Base-by-base conservation (phyloP, 768 basidiomycete species). In the Amanita inopinata region DNA sequence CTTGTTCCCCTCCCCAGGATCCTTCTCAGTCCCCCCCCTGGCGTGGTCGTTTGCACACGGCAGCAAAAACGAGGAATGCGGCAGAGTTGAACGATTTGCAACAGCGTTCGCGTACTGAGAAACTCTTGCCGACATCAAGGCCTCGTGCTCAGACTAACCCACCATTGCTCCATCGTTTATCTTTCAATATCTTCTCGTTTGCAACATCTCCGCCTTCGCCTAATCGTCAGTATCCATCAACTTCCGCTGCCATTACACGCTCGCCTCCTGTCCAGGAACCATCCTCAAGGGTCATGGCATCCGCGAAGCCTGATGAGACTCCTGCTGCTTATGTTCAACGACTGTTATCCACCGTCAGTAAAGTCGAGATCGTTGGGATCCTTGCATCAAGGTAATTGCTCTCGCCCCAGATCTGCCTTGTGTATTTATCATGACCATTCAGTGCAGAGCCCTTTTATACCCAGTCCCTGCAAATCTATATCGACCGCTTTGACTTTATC, bases 301-400 rank as follows among this genome's bases (percentile, higher is more conserved):
- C 82, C 2, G 62, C 60, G 25, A 49, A 56, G 12, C 62, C 69
- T 27, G 75, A 72, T 24, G 90, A 94, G 60, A 73, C 78, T 17
- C 78, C 84, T 1, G 79, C 78, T 45, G 57, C 61, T 2, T 97
- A 87, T 61, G 59, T 96, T 22, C 55, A 62, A 9, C 70, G 89
- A 46, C 61, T 98, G 31, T 61, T 70, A 30, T 61, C 72, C 12
- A 70, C 73, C 24, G 77, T 90, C 7, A 78, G 71, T 50, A 83
- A 86, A 56, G 73, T 79, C 1, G 92, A 96, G 53, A 66, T 97
- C 30, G 83, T 85, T 0, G 71, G 73, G 15, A 73, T 90, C 10
- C 61, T 97, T 18, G 91, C 93, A 23, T 77, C 85, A 11, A 86
- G 77, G 92, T 92, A 60, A 50, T 62, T 51, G n/a, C 34, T 44